A percentile compares a stretch with the other conserved stretches of the same genome.
Conservation (phyloP, 306 rosid genomes). For the Parietaria judaica region DNA sequence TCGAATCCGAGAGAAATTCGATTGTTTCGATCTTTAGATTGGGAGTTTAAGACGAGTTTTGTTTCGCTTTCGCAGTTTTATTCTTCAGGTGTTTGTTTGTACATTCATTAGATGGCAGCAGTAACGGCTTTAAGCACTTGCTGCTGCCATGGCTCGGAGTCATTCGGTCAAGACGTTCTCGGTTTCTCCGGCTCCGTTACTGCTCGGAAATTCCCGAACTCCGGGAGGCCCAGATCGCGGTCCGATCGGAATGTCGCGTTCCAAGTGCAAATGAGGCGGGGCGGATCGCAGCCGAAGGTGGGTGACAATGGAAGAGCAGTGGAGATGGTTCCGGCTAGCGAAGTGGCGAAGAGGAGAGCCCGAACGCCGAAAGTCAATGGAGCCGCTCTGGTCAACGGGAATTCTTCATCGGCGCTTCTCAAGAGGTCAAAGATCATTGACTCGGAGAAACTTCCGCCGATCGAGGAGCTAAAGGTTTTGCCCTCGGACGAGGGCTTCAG, state of each 20-base stretch:
- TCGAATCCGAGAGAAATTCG: background rate
- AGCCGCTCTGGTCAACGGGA: constrained; percentile 42
- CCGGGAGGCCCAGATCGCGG: constrained; percentile 18
- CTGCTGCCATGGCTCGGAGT: constrained; percentile 38
- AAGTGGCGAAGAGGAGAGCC: constrained; percentile 42
- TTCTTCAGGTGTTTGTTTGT: constrained; percentile 21
- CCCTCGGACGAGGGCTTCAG: constrained; percentile 87
- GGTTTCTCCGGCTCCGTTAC: constrained; percentile 58
- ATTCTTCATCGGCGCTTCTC: constrained; percentile 26
- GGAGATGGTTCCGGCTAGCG: constrained; percentile 74
- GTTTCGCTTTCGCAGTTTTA: background rate
- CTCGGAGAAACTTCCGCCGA: constrained; percentile 49
- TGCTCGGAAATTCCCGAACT: constrained; percentile 26
- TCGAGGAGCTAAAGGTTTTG: constrained; percentile 72
- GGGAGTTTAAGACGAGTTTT: background rate
- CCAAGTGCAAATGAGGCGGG: constrained; percentile 46
- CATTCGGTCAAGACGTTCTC: constrained; percentile 34
- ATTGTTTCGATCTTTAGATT: background rate
- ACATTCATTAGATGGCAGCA: constrained; percentile 36
- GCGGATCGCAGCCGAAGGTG: constrained; percentile 42
- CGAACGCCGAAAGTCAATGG: constrained; percentile 32
- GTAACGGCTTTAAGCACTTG: constrained; percentile 59
- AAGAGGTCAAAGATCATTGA: constrained; percentile 27
- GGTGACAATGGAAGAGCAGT: constrained; percentile 64
- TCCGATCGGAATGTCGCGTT: constrained; percentile 24